These are phyloP conservation scores for Balakata baccata DNA, from an alignment of 345 rosid species.

Conservation along the genomic window DNA sequence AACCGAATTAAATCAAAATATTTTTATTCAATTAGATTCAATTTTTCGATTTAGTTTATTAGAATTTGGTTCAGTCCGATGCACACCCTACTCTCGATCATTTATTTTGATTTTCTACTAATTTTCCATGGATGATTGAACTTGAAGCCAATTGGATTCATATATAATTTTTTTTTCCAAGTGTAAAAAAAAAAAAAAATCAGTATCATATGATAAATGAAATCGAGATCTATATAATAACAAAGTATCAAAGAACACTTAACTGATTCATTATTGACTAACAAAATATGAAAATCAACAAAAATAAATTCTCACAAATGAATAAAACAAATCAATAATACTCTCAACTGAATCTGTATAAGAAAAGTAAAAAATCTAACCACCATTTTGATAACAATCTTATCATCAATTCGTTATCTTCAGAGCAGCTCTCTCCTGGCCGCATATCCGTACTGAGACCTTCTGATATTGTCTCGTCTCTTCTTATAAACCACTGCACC, in stretches of 20 bases:
- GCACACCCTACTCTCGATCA: too few species aligned
- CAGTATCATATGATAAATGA: background rate
- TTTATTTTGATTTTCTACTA: too few species aligned
- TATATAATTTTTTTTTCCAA: too few species aligned
- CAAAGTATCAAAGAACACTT: background rate
- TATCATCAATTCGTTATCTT: background rate
- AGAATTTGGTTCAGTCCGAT: too few species aligned
- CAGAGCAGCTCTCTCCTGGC: conserved; percentile 58
- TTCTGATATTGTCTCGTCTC: conserved; percentile 61
- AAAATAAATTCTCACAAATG: background rate
- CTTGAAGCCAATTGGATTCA: too few species aligned
- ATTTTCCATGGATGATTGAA: too few species aligned
- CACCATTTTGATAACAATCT: background rate
- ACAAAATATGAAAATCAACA: background rate
- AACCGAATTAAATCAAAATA: too few species aligned
- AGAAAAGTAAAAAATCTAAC: background rate
- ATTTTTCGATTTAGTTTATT: too few species aligned
- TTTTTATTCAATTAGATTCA: too few species aligned
- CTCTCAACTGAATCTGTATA: conserved; percentile 4
- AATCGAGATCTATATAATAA: background rate
- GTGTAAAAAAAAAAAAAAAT: too few species aligned
- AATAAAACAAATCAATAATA: background rate
- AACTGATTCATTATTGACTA: conserved; percentile 2
- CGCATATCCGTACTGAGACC: conserved; percentile 48
- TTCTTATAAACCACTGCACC: conserved; percentile 57